These are phyloP conservation scores for Hericium coralloides DNA, from an alignment of 768 basidiomycete genomes.

Conservation along the genomic window DNA sequence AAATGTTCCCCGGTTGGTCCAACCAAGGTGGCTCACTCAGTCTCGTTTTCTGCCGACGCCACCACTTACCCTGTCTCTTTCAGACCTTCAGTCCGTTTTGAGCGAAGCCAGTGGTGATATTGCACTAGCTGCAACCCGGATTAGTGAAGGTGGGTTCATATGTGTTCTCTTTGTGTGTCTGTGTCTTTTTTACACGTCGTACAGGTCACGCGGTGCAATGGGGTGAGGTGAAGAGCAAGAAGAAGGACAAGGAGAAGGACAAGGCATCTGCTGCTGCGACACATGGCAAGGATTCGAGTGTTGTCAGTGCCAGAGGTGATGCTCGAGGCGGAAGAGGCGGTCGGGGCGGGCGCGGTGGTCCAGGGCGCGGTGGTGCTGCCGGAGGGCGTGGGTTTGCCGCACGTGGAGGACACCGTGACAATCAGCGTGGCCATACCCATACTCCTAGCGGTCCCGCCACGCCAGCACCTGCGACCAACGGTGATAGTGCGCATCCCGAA, in stretches of 20 bases:
- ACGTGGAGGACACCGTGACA: constrained; percentile 38
- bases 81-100: constrained; percentile 64
- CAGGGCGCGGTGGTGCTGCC: constrained; percentile 29
- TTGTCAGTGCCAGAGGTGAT: constrained; percentile 38
- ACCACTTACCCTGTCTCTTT: constrained; percentile 13
- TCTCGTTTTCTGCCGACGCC: constrained; percentile 17
- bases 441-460: constrained; percentile 21
- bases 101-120: constrained; percentile 61
- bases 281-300: constrained; percentile 42
- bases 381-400: constrained; percentile 35
- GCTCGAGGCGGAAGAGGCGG: constrained; percentile 59
- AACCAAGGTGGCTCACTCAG: constrained; percentile 44
- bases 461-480: constrained; percentile 6
- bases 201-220: constrained; percentile 71
- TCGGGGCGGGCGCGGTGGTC: constrained; percentile 45
- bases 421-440: constrained; percentile 28
- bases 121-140: constrained; percentile 59
- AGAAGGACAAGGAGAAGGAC: constrained; percentile 63
- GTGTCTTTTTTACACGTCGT: constrained; percentile 14
- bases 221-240: constrained; percentile 80
- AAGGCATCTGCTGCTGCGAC: constrained; percentile 20
- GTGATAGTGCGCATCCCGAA: neutral
- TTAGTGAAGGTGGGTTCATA: constrained; percentile 54
- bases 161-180: constrained; percentile 5
- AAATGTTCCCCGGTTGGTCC: constrained; percentile 63